A percentile compares a stretch with the other conserved stretches of the same genome.
phyloP scores from a whole-genome alignment of 495 filamentous ascomycete genomes.

The Penicillium coprophilum region DNA sequence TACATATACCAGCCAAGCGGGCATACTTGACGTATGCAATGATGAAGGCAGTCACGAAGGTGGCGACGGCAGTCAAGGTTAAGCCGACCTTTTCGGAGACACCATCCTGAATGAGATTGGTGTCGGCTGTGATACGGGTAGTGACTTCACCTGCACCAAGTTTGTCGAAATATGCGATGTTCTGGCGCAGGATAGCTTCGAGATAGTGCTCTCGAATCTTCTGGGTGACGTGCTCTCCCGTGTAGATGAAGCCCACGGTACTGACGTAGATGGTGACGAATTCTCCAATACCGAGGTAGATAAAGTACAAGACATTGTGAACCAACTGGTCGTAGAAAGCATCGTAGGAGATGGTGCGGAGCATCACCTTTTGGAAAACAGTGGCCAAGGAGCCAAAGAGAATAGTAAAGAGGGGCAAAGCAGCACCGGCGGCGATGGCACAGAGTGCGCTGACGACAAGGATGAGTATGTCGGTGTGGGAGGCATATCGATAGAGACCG shows the following conservation, averaged over 20 bases:
- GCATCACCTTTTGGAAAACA: constrained; percentile 65
- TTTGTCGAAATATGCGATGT: constrained; percentile 91
- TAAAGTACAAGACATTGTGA: constrained; percentile 77
- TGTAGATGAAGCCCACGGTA: constrained; percentile 90
- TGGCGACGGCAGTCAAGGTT: constrained; percentile 69
- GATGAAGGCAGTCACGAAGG: constrained; percentile 84
- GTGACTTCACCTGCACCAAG: constrained; percentile 91
- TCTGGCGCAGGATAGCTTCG: constrained; percentile 79
- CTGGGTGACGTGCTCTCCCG: constrained; percentile 81
- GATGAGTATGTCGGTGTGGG: constrained; percentile 70
- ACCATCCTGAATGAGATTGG: constrained; percentile 83
- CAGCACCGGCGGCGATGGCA: constrained; percentile 76
- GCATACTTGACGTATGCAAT: constrained; percentile 85
- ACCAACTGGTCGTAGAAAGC: constrained; percentile 61
- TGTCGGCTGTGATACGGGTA: constrained; percentile 87
- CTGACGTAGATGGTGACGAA: constrained; percentile 78
- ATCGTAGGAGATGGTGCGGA: constrained; percentile 42
- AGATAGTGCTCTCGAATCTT: constrained; percentile 87
- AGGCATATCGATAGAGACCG: constrained; percentile 78
- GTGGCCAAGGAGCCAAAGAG: constrained; percentile 77
- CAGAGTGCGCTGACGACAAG: constrained; percentile 63
- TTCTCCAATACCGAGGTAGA: constrained; percentile 86
- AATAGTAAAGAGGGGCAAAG: constrained; percentile 81
- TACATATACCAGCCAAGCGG: constrained; percentile 79
- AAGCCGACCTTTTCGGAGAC: constrained; percentile 84